phyloP scores from a whole-genome alignment of 495 filamentous ascomycete species.

The Immersiella caudata region DNA sequence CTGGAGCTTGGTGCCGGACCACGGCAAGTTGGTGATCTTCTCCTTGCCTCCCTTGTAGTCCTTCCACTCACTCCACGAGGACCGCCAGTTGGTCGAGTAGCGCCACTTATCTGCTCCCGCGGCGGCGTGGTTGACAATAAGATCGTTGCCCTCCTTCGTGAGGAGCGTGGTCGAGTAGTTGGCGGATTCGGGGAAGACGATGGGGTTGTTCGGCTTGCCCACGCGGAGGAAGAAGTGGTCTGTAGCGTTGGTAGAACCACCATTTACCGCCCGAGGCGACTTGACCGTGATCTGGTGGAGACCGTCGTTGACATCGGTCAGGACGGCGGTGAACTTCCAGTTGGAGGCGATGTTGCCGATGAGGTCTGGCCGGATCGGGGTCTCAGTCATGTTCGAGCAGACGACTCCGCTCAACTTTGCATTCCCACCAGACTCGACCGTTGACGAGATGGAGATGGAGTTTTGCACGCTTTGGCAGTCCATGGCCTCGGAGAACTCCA shows the following conservation, averaged over 20 bases:
- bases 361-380: slow-evolving; percentile 51
- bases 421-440: slow-evolving; percentile 50
- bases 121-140: slow-evolving; percentile 63
- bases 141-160: slow-evolving; percentile 38
- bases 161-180: slow-evolving; percentile 63
- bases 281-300: slow-evolving; percentile 63
- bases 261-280: slow-evolving; percentile 52
- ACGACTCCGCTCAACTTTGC: slow-evolving; percentile 10
- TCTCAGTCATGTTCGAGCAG: slow-evolving; percentile 46
- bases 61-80: slow-evolving; percentile 62
- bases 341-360: slow-evolving; percentile 44
- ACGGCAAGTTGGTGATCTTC: slow-evolving; percentile 48
- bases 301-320: slow-evolving; percentile 52
- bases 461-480: slow-evolving; percentile 56
- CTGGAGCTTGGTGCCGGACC: slow-evolving; percentile 65
- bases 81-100: slow-evolving; percentile 65
- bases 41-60: slow-evolving; percentile 57
- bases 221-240: slow-evolving; percentile 57
- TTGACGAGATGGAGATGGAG: slow-evolving; percentile 47
- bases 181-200: slow-evolving; percentile 59
- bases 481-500: slow-evolving; percentile 69
- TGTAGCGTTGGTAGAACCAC: slow-evolving; percentile 24
- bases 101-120: slow-evolving; percentile 66
- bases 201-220: slow-evolving; percentile 52
- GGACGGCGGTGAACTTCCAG: slow-evolving; percentile 57